Evolutionary conservation across 176 grass and related monocot genomes (phyloP).

Genomic region (Musa beccarii): DNA sequence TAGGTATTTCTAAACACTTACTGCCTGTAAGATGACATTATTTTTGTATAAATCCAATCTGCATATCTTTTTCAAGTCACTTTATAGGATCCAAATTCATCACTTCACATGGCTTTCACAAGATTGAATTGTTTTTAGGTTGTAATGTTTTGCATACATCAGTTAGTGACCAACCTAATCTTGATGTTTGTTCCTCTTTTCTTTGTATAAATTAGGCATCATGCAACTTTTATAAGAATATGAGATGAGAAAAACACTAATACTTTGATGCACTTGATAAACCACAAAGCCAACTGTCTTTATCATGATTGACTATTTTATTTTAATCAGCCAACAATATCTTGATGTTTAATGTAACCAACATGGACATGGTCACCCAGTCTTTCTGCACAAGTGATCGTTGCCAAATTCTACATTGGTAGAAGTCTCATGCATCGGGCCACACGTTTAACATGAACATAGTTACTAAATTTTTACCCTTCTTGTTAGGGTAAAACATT

Average conservation of each 20-base stretch:
- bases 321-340: neutral
- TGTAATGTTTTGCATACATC: neutral
- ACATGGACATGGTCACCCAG: neutral
- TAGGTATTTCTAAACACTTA: neutral
- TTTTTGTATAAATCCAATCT: neutral
- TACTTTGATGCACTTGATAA: neutral
- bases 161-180: neutral
- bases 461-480: neutral
- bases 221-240: too few relatives aligned
- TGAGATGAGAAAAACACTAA: neutral
- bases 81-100: neutral
- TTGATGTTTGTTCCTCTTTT: too few relatives aligned
- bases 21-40: neutral
- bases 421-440: too few relatives aligned
- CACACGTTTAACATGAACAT: too few relatives aligned
- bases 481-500: slow-evolving; percentile 67
- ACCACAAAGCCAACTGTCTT: neutral
- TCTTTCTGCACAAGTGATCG: too few relatives aligned
- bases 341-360: too few relatives aligned
- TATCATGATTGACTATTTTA: neutral
- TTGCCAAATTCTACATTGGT: too few relatives aligned
- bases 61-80: neutral
- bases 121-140: neutral
- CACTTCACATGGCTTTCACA: neutral
- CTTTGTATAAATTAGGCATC: too few relatives aligned